Evolutionary conservation across 371 early-diverging fungal genomes (phyloP).

Genomic region (Fennellomyces sp.): DNA sequence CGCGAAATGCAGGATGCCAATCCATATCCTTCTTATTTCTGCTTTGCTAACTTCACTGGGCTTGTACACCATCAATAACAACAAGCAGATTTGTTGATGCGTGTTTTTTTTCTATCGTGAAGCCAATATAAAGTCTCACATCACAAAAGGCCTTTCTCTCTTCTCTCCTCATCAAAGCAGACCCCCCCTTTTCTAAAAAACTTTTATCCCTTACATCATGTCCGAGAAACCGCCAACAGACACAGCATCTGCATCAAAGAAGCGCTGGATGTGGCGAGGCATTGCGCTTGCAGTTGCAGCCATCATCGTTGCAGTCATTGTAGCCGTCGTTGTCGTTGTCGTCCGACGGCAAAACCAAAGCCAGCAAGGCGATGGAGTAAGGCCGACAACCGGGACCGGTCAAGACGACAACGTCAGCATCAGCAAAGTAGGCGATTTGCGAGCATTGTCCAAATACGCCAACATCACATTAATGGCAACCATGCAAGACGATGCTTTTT

Average conservation of each 20-base stretch:
- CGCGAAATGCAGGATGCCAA: constrained; percentile 7
- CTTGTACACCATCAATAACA: too few relatives aligned
- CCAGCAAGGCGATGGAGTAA: neutral
- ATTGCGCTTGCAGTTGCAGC: constrained; percentile 1
- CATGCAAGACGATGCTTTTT: constrained; percentile 1
- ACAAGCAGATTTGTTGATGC: too few relatives aligned
- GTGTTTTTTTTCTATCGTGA: too few relatives aligned
- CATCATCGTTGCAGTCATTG: constrained; percentile 9
- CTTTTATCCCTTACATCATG: too few relatives aligned
- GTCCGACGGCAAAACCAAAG: constrained; percentile 2
- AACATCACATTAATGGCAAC: constrained; percentile 33
- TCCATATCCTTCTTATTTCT: neutral
- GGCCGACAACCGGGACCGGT: neutral
- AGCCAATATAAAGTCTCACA: too few relatives aligned
- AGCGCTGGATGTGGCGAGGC: constrained; percentile 5
- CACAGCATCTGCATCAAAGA: neutral
- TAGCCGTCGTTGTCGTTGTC: constrained; percentile 8
- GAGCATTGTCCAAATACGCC: constrained; percentile 39
- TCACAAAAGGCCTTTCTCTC: too few relatives aligned
- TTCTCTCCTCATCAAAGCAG: too few relatives aligned
- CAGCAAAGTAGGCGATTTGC: neutral
- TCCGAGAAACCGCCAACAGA: constrained; percentile 4
- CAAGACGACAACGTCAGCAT: neutral
- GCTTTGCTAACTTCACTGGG: too few relatives aligned
- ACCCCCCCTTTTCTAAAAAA: too few relatives aligned